These are phyloP conservation scores for Phytophthora citrophthora DNA, from an alignment of 352 stramenopile species.

Conservation along the genomic window DNA sequence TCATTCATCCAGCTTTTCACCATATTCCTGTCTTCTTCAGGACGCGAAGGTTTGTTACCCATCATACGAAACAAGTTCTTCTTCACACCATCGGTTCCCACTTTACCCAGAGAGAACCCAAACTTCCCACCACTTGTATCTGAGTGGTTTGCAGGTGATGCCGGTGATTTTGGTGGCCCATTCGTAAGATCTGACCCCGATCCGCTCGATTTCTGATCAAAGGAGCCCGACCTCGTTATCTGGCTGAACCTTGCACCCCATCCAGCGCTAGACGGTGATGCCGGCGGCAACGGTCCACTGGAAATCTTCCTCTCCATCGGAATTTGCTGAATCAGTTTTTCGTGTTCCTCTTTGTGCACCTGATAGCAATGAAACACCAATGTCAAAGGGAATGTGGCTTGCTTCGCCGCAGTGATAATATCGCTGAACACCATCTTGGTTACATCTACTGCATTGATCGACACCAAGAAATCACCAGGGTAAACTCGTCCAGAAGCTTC, in stretches of 20 bases:
- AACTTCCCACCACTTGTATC: slow-evolving; percentile 48
- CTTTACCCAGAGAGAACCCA: slow-evolving; percentile 62
- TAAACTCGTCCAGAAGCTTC: slow-evolving; percentile 65
- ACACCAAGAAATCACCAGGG: slow-evolving; percentile 69
- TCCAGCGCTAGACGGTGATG: slow-evolving; percentile 47
- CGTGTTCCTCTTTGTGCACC: slow-evolving; percentile 23
- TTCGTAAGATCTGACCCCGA: slow-evolving; percentile 10
- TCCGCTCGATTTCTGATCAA: slow-evolving; percentile 50
- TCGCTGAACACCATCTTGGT: slow-evolving; percentile 61
- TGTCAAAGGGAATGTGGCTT: slow-evolving; percentile 67
- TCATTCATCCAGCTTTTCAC: slow-evolving; percentile 71
- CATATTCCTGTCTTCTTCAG: slow-evolving; percentile 66
- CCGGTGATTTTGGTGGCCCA: slow-evolving; percentile 24
- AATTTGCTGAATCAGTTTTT: slow-evolving; percentile 19
- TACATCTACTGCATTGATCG: slow-evolving; percentile 69
- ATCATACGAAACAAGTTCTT: slow-evolving; percentile 85
- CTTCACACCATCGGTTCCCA: slow-evolving; percentile 64
- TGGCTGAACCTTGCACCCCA: slow-evolving; percentile 59
- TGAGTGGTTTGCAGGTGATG: slow-evolving; percentile 16
- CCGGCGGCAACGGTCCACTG: slow-evolving; percentile 30
- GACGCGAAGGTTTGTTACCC: slow-evolving; percentile 48
- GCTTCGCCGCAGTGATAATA: slow-evolving; percentile 75
- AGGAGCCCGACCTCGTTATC: slow-evolving; percentile 63
- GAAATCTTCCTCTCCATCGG: slow-evolving; percentile 26
- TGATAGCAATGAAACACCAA: slow-evolving; percentile 65